Evolutionary conservation across 192 early-diverging fungal genomes (phyloP), one percentile per base, ranked within the genome.

Genomic region (Podila epigama): DNA sequence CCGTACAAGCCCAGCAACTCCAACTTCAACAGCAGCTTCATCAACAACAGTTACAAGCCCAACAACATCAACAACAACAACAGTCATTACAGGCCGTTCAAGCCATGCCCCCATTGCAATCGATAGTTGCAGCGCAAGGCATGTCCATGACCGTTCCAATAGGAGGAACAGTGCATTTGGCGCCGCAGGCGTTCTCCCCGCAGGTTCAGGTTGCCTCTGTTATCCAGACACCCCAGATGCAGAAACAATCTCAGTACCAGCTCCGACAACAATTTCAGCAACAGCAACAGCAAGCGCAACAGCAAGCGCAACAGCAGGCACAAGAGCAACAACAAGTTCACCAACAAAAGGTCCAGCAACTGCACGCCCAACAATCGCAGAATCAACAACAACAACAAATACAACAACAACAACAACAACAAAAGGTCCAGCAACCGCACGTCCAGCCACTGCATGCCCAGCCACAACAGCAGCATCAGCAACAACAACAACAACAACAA

Each of bases 321-420:
- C 58, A 44, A 28, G 58, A 69, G 16, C 51, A 53, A 48, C 40
- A 57, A 5, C 58, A 62, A n/a, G 59, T 48, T 9, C 60, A 54
- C 16, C 68, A 62, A 5, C 60, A 57, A n/a, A 51, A 55, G 6
- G 60, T 39, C 5, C 68, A 53, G 10, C 69, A 62, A 34, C 57
- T 32, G 0, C 59, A 15, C 12, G n/a, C 29, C 25, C 29, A 54
- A 32, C 52, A 53, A 53, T 15, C 25, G 0, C 51, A 53, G 28
- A n/a, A 5, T 29, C 51, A n/a, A 53, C 51, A 54, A 31, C 29
- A 54, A 54, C 29, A n/a, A n/a, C n/a, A n/a, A n/a, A n/a, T n/a
- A 32, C 52, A 53, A 53, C 12, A 4, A 0, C 51, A 53, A 53
- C 51, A 5, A 22, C 51, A n/a, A 53, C 51, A 54, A 31, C 29